Conservation (phyloP, 441 rosid species). For the Lepidium campestre region DNA sequence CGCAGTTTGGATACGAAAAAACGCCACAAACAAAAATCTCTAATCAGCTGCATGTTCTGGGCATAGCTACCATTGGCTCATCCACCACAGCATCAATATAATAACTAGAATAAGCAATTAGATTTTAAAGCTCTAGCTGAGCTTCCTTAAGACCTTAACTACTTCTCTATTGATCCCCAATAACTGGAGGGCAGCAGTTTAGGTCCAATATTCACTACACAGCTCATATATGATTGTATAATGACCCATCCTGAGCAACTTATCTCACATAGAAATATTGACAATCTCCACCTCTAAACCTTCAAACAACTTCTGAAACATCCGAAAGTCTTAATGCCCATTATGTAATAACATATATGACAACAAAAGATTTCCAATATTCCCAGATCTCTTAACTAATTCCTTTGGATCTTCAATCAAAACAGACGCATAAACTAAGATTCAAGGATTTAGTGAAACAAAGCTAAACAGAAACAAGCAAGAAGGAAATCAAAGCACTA, state of each 20-base stretch:
- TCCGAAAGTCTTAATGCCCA: not conserved
- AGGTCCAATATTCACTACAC: not conserved
- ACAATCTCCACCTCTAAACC: not conserved
- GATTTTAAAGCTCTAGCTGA: not conserved
- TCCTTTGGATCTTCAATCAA: not conserved
- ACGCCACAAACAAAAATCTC: constrained; percentile 3
- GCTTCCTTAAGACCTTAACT: constrained; percentile 5
- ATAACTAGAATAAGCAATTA: not conserved
- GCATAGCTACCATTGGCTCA: not conserved
- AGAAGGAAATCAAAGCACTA: constrained; percentile 23
- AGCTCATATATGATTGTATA: not conserved
- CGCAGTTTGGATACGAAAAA: not conserved
- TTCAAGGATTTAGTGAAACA: not conserved
- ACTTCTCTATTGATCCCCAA: not conserved
- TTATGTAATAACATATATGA: not conserved
- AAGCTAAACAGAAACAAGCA: not conserved
- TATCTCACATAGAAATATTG: not conserved
- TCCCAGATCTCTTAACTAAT: constrained; percentile 5
- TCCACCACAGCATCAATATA: not conserved
- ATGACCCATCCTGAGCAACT: not conserved
- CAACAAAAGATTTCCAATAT: not conserved
- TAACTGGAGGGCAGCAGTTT: not conserved
- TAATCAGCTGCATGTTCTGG: constrained; percentile 3
- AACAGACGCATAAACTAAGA: not conserved
- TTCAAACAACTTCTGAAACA: not conserved